Base-by-base conservation (phyloP, 163 green algal genomes). In the Scenedesmus sp. region DNA sequence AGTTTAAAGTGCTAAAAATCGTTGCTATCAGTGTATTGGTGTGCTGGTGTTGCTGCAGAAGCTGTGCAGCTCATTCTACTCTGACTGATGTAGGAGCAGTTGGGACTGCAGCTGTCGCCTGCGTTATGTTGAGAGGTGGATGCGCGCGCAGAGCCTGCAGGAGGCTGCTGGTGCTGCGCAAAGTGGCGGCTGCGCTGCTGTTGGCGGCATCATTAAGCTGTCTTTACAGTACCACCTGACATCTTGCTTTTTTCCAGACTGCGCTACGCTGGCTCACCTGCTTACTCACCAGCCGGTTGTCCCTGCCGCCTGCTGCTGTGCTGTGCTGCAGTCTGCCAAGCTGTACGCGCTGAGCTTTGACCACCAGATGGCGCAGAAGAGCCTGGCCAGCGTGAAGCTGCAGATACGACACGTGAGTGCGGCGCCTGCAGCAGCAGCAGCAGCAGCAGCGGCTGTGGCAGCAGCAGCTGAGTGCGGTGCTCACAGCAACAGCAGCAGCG, bases 251-350 rank as follows among this genome's bases (percentile, higher is more conserved):
- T 64, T 64, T 9, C 62, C 62, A 18, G 62, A 13, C 62, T 70
- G 62, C 26, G 70, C 4, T 15, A 23, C 46, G 59, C 9, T 64
- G 34, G 59, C 3, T 52, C 70, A 52, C 20, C 23, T 79, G 23
- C 23, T 8, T 52, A 5, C 23, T 79, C 4, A 52, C 70, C 13
- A 13, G 70, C 70, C 46, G 70, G 7, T 5, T 3, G 26, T 8
- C 7, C 12, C 16, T 76, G 2, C 66, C 26, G 66, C 66, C 2
- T 26, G 66, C 70, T 79, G 70, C 70, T 52, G 70, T 52, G 94
- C 91, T 73, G 94, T 98, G 84, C 95, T 98, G 73, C 98, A 97
- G n/a, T 84, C 91, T 9, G 96, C 97, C 87, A 99, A 98, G 95
- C 94, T 99, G 90, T 95, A 98, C 83, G 94, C 92, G 34, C 94